phyloP scores from a whole-genome alignment of 2,329 filamentous ascomycete genomes.

The Ilyonectria robusta region DNA sequence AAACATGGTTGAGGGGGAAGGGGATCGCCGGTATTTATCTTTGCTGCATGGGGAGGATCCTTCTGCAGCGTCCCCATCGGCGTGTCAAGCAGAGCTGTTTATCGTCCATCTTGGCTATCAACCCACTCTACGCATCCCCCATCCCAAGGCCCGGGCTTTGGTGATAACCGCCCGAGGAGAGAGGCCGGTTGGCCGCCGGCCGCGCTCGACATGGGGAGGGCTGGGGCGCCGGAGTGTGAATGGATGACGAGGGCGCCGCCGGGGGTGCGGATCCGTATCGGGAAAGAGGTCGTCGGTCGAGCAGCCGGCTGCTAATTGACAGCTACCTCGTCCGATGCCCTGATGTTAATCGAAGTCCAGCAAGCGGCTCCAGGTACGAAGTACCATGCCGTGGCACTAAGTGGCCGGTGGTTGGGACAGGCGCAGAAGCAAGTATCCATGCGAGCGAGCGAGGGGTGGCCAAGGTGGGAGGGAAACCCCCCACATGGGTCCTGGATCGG shows the following conservation, averaged over 20 bases:
- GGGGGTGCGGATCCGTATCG: constrained; percentile 31
- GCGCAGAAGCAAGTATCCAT: constrained; percentile 16
- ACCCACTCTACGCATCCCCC: constrained; percentile 9
- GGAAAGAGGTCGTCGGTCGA: constrained; percentile 30
- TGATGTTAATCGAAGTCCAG: constrained; percentile 8
- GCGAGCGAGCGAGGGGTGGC: constrained; percentile 11
- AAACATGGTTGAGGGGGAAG: constrained; percentile 33
- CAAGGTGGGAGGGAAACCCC: constrained; percentile 6
- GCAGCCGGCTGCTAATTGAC: neutral
- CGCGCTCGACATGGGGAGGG: constrained; percentile 30
- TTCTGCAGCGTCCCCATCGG: constrained; percentile 16
- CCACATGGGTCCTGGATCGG: constrained; percentile 18
- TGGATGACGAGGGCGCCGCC: constrained; percentile 25
- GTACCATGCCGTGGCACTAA: neutral
- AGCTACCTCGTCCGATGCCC: neutral
- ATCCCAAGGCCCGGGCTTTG: constrained; percentile 40
- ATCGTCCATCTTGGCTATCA: constrained; percentile 24
- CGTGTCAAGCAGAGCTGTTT: constrained; percentile 8
- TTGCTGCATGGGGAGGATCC: constrained; percentile 15
- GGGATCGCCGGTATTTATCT: constrained; percentile 41
- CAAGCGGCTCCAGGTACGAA: neutral
- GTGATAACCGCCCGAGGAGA: constrained; percentile 44
- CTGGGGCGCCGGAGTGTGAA: constrained; percentile 21
- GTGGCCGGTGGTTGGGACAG: neutral
- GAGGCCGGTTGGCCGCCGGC: constrained; percentile 41